A percentile compares a stretch with the other conserved stretches of the same genome.
These are phyloP conservation scores for Vigna hirtella DNA, from an alignment of 306 rosid species.

Conservation along the genomic window DNA sequence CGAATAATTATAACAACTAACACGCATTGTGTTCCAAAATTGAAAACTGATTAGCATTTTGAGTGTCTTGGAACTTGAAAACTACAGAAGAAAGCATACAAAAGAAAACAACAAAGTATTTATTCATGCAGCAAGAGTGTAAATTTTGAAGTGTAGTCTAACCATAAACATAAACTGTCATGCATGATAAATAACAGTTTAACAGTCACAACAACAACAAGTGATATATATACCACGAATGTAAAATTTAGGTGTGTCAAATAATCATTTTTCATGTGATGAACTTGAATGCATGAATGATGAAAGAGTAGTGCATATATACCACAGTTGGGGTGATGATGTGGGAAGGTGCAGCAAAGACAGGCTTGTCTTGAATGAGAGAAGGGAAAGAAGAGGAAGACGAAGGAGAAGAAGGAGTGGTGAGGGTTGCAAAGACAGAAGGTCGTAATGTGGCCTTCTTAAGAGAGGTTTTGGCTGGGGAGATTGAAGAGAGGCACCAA, in stretches of 20 bases:
- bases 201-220: too few relatives aligned
- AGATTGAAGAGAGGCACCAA: slow-evolving; percentile 55
- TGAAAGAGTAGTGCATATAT: slow-evolving; percentile 25
- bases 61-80: not conserved
- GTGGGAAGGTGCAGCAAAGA: slow-evolving; percentile 78
- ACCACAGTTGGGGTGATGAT: slow-evolving; percentile 79
- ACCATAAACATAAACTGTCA: not conserved
- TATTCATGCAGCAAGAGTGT: not conserved
- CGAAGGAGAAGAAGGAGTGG: slow-evolving; percentile 55
- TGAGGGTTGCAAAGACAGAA: slow-evolving; percentile 56
- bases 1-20: not conserved
- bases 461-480: slow-evolving; percentile 50
- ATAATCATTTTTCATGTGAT: too few relatives aligned
- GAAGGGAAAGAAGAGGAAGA: slow-evolving; percentile 57
- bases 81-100: not conserved
- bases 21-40: slow-evolving; percentile 23
- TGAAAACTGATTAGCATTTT: not conserved
- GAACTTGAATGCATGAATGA: not conserved
- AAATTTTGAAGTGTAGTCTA: too few relatives aligned
- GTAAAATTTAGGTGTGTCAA: too few relatives aligned
- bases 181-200: not conserved
- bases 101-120: not conserved
- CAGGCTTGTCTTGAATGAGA: slow-evolving; percentile 86
- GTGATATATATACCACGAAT: too few relatives aligned
- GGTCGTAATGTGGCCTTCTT: slow-evolving; percentile 63